These are phyloP conservation scores for Blastomyces emzantsi DNA, from an alignment of 2,329 filamentous ascomycete genomes.

Conservation along the genomic window DNA sequence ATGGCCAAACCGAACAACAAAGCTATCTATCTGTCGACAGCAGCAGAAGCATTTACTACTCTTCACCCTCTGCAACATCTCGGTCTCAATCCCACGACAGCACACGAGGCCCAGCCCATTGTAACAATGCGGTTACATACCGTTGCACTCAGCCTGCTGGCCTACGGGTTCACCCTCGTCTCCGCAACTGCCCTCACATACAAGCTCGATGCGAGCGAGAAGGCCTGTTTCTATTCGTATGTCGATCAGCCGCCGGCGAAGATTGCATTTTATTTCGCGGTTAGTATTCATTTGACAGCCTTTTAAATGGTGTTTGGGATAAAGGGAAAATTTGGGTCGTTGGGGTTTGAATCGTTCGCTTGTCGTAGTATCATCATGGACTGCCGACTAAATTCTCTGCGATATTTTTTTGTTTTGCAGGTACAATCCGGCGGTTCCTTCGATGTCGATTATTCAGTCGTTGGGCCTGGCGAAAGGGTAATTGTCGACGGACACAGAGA, in stretches of 20 bases:
- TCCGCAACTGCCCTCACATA: conserved; percentile 91
- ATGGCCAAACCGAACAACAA: conserved; percentile 1
- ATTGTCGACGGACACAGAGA: conserved; percentile 83
- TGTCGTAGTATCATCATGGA: background rate
- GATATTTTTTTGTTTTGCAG: conserved; percentile 38
- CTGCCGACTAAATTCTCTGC: background rate
- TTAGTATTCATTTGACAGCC: conserved; percentile 41
- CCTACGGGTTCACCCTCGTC: conserved; percentile 59
- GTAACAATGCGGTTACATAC: conserved; percentile 55
- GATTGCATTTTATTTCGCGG: conserved; percentile 97
- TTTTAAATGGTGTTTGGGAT: background rate
- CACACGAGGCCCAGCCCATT: background rate
- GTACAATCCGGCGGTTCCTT: conserved; percentile 98
- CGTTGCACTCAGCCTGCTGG: conserved; percentile 59
- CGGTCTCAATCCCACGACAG: background rate
- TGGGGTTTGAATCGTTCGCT: background rate
- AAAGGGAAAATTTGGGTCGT: background rate
- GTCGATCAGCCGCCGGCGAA: conserved; percentile 74
- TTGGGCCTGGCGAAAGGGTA: conserved; percentile 68
- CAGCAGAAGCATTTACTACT: background rate
- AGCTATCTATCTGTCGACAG: background rate
- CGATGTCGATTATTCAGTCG: conserved; percentile 88
- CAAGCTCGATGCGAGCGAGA: conserved; percentile 81
- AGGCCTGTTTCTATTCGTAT: conserved; percentile 85
- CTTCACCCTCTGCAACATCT: background rate